These are phyloP conservation scores for Chlorella sp. DNA, from an alignment of 139 green algal genomes.

Conservation along the genomic window DNA sequence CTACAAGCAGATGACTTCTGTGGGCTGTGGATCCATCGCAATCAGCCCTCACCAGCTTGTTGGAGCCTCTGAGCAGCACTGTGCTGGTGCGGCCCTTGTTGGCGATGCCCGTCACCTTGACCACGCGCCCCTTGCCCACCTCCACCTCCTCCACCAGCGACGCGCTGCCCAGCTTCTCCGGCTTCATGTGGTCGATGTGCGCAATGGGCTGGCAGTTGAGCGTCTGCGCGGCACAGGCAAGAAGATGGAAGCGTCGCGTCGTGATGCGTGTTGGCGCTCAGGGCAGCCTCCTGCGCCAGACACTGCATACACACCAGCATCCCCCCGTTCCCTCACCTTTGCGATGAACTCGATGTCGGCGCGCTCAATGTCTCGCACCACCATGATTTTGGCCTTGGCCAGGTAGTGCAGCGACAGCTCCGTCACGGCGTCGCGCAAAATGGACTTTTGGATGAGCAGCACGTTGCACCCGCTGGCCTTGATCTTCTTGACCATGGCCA, in stretches of 20 bases:
- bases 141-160: conserved; percentile 66
- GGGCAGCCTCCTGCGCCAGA: too few relatives aligned
- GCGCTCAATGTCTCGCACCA: conserved; percentile 94
- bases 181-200: conserved; percentile 91
- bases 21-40: not conserved
- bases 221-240: conserved; percentile 18
- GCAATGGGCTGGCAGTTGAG: conserved; percentile 86
- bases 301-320: too few relatives aligned
- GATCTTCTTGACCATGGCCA: conserved; percentile 98
- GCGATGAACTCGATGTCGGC: conserved; percentile 99
- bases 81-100: conserved; percentile 84
- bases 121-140: conserved; percentile 60
- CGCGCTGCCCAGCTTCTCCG: conserved; percentile 92
- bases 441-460: conserved; percentile 98
- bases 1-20: not conserved
- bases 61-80: conserved; percentile 91
- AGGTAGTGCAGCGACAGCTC: conserved; percentile 98
- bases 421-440: conserved; percentile 84
- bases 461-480: conserved; percentile 93
- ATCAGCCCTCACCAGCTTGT: conserved; percentile 70
- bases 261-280: too few relatives aligned
- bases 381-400: conserved; percentile 99
- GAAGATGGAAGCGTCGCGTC: too few relatives aligned
- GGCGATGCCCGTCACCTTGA: conserved; percentile 92
- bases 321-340: too few relatives aligned